These are phyloP conservation scores for Erigeron canadensis DNA, from an alignment of 129 eudicot species.

Conservation along the genomic window DNA sequence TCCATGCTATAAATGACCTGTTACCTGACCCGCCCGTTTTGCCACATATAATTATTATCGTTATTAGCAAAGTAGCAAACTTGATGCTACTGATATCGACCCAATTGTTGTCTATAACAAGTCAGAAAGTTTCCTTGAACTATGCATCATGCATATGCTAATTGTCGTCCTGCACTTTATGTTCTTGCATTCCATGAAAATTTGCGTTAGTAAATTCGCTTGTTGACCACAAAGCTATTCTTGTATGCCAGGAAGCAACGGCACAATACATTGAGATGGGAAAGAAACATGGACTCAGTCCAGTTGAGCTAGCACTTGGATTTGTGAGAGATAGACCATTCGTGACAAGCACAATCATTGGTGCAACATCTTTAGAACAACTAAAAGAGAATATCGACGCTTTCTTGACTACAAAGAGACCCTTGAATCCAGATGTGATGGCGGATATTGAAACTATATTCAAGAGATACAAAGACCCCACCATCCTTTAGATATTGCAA, in stretches of 20 bases:
- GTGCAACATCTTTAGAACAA: conserved; percentile 88
- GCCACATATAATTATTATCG: not conserved
- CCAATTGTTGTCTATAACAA: not conserved
- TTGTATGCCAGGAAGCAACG: conserved; percentile 72
- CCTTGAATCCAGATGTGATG: conserved; percentile 68
- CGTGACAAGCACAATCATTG: conserved; percentile 81
- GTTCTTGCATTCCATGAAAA: not conserved
- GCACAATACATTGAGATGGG: conserved; percentile 63
- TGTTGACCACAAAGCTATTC: not conserved
- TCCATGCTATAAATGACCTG: not conserved
- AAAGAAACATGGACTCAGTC: conserved; percentile 75
- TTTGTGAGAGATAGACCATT: conserved; percentile 86
- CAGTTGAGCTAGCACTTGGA: conserved; percentile 76
- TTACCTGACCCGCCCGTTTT: not conserved
- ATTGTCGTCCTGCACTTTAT: not conserved
- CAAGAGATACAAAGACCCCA: conserved; percentile 83
- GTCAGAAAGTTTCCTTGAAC: not conserved
- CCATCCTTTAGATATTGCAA: conserved; percentile 41
- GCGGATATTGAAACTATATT: conserved; percentile 60
- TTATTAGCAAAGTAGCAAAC: not conserved
- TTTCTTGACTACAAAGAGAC: conserved; percentile 59
- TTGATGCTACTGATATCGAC: not conserved
- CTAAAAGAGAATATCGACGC: conserved; percentile 84
- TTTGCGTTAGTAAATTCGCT: not conserved
- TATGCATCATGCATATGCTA: not conserved